Percentiles rank a stretch among this genome's conserved stretches.
Conservation (phyloP, 129 eudicot species). For the Kitagawia praeruptora region DNA sequence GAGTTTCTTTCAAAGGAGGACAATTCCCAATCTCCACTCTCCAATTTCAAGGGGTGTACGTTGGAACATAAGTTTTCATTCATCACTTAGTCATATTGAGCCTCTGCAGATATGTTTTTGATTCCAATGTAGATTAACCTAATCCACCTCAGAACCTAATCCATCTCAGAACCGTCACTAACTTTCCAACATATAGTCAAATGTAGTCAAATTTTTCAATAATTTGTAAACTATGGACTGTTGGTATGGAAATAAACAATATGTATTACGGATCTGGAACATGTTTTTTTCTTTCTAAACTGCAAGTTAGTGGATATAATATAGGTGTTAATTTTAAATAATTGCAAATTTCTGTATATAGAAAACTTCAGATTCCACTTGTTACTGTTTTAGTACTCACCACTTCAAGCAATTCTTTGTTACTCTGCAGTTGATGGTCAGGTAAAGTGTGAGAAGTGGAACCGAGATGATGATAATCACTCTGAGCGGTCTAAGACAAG, state of each 20-base stretch:
- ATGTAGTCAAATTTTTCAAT: background rate
- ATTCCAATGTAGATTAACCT: background rate
- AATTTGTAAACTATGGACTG: background rate
- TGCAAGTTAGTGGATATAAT: background rate
- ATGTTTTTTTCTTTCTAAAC: background rate
- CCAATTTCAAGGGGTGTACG: background rate
- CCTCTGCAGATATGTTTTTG: background rate
- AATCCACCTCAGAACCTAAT: background rate
- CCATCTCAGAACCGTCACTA: background rate
- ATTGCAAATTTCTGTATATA: background rate
- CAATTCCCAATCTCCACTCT: background rate
- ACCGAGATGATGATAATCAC: slow-evolving; percentile 59
- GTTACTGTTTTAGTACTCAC: background rate
- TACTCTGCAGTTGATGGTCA: slow-evolving; percentile 61
- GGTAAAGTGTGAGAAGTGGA: slow-evolving; percentile 87
- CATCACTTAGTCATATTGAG: background rate
- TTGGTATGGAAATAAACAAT: background rate
- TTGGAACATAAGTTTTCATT: background rate
- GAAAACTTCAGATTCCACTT: background rate
- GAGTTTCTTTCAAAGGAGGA: background rate
- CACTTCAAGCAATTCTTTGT: slow-evolving; percentile 14
- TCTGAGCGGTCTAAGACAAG: slow-evolving; percentile 60
- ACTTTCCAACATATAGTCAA: background rate
- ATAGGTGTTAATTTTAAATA: background rate
- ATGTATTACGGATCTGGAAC: background rate